Conservation (phyloP, 2,329 filamentous ascomycete species). For the Conoideocrella luteorostrata region DNA sequence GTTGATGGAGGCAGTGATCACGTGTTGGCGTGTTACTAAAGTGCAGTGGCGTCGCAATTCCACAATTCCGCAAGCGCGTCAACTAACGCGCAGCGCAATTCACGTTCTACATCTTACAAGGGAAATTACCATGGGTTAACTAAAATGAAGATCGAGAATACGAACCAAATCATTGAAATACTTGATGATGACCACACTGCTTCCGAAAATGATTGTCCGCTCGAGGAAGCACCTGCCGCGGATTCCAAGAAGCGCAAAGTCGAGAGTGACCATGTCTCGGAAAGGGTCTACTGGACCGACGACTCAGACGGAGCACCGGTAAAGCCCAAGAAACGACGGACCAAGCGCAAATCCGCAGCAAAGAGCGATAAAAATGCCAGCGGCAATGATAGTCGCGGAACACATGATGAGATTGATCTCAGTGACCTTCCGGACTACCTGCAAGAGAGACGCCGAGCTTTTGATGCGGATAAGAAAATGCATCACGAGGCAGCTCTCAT, state of each 20-base stretch:
- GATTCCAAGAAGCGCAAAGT: constrained; percentile 31
- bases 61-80: not conserved
- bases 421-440: constrained; percentile 69
- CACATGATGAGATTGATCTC: constrained; percentile 40
- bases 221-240: constrained; percentile 5
- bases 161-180: constrained; percentile 18
- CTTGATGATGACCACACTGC: constrained; percentile 17
- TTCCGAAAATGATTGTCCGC: constrained; percentile 15
- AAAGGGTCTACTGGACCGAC: constrained; percentile 49
- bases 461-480: constrained; percentile 54
- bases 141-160: constrained; percentile 8
- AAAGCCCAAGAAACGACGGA: constrained; percentile 35
- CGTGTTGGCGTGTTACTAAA: constrained; percentile 3
- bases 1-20: no score
- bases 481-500: constrained; percentile 64
- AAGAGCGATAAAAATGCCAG: constrained; percentile 17
- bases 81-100: not conserved
- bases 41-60: not conserved
- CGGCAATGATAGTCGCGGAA: constrained; percentile 26
- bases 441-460: constrained; percentile 57
- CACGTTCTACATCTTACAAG: not conserved
- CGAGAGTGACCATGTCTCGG: constrained; percentile 25
- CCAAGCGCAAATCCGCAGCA: constrained; percentile 22
- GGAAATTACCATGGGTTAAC: constrained; percentile 3
- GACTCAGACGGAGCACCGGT: constrained; percentile 56